A percentile compares a stretch with the other conserved stretches of the same genome.
phyloP scores from a whole-genome alignment of 2,329 filamentous ascomycete species.

The Chrysoporthe austroafricana region DNA sequence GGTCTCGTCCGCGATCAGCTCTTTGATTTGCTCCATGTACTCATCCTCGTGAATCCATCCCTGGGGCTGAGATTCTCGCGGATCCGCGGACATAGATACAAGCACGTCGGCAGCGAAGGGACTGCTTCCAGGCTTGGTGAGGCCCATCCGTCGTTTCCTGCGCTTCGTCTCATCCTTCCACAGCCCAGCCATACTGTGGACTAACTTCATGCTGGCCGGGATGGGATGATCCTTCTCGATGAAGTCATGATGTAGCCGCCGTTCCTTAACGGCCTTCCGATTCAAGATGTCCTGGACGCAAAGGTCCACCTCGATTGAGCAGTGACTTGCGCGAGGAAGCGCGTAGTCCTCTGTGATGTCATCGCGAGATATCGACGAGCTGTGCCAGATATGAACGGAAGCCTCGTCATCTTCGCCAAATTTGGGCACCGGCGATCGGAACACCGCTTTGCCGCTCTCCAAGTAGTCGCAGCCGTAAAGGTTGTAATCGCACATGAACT shows the following conservation, averaged over 20 bases:
- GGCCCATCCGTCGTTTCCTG: constrained; percentile 72
- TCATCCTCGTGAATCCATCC: constrained; percentile 94
- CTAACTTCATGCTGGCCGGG: constrained; percentile 74
- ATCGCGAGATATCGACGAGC: constrained; percentile 65
- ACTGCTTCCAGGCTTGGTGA: constrained; percentile 66
- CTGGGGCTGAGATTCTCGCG: constrained; percentile 70
- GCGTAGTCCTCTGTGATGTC: constrained; percentile 63
- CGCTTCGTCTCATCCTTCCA: constrained; percentile 90
- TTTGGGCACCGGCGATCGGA: constrained; percentile 75
- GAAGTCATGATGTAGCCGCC: constrained; percentile 87
- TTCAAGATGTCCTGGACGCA: constrained; percentile 89
- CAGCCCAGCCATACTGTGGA: constrained; percentile 88
- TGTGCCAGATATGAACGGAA: constrained; percentile 77
- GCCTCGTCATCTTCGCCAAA: constrained; percentile 63
- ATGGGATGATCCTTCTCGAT: constrained; percentile 70
- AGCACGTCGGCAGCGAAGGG: constrained; percentile 82
- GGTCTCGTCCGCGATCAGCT: constrained; percentile 68
- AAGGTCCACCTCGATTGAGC: constrained; percentile 86
- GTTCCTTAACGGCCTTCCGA: constrained; percentile 71
- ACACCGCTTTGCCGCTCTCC: constrained; percentile 70
- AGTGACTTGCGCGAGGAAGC: constrained; percentile 82
- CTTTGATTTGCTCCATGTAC: constrained; percentile 66
- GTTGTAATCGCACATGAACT: constrained; percentile 99
- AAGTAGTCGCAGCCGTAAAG: constrained; percentile 92
- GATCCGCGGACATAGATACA: constrained; percentile 86